Evolutionary conservation across 2,329 filamentous ascomycete species (phyloP), one percentile per base, ranked within the genome.

Genomic region (Aspergillus uvarum): DNA sequence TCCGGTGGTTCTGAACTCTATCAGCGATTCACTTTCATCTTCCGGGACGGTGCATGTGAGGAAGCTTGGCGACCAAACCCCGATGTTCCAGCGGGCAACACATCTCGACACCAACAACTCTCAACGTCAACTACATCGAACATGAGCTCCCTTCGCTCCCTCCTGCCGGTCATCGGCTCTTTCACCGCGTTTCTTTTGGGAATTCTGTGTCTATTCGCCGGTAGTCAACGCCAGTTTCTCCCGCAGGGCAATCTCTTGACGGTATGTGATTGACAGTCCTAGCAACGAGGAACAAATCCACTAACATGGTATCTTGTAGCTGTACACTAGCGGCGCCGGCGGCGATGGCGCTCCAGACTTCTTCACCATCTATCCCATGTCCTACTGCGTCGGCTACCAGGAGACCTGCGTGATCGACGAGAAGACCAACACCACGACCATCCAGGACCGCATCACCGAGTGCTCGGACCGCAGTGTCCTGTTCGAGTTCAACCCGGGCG

Each of bases 331-430:
- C 53, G 29, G 58, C 14, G 19, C 26, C 26, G 31, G 54, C 19
- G 58, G 29, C 16, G 16, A n/a, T 12, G 52, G 52, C 1, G 53
- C 52, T 1, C 58, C 58, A 19, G 58, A 59, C 35, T 59, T 56
- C 32, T 59, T 59, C 52, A 48, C 52, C 24, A 35, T 59, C 2
- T 59, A 59, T 14, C 38, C 54, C 22, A 59, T 59, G 58, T 59
- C 58, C 11, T 59, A 59, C 48, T 59, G 58, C 19, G 53, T 44
- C 3, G 53, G 58, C 2, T 50, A 51, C 16, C 42, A 49, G 4
- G 52, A 52, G 10, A 32, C 16, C 12, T 47, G 47, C 29, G 26
- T 32, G 1, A 24, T 51, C 14, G 50, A 51, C 8, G 57, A 50
- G 44, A 54, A 51, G 31, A 52, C 24, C 26, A 50, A 47, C 32